These are phyloP conservation scores for Xylariales sp. DNA, from an alignment of 2,329 filamentous ascomycete genomes.

Conservation along the genomic window DNA sequence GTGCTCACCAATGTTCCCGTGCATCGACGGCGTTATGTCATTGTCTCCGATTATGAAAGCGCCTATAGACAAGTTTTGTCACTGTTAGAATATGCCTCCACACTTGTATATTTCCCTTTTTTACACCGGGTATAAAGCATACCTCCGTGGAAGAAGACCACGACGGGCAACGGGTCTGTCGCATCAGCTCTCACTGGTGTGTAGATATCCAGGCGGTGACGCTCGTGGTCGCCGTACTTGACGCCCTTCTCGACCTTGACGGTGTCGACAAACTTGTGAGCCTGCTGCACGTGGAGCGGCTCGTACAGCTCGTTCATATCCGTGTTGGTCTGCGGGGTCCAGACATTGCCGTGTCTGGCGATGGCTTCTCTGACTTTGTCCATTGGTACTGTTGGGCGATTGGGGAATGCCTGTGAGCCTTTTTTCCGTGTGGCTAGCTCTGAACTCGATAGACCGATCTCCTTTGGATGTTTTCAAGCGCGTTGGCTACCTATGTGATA, in stretches of 20 bases:
- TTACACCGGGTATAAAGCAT: too few species aligned
- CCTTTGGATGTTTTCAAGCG: too few species aligned
- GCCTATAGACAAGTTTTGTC: not conserved
- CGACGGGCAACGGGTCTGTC: not conserved
- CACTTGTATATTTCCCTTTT: too few species aligned
- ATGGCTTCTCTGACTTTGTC: conserved; percentile 3
- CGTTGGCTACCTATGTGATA: too few species aligned
- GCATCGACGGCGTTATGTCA: conserved; percentile 4
- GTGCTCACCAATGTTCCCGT: conserved; percentile 2
- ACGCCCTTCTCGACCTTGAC: conserved; percentile 1
- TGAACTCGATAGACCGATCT: too few species aligned
- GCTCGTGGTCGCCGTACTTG: conserved; percentile 2
- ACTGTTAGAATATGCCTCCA: too few species aligned
- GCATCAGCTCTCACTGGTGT: not conserved
- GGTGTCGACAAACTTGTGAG: not conserved
- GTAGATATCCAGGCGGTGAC: conserved; percentile 2
- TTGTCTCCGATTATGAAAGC: conserved; percentile 2
- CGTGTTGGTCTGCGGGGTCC: not conserved
- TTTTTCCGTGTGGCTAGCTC: too few species aligned
- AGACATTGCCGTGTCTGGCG: conserved; percentile 2
- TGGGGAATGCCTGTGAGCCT: too few species aligned
- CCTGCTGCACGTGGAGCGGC: not conserved
- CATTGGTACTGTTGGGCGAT: too few species aligned
- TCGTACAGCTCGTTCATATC: conserved; percentile 4
- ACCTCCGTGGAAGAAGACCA: conserved; percentile 5